These are phyloP conservation scores for Erythrophleum ivorense DNA, from an alignment of 331 rosid species.

Conservation along the genomic window DNA sequence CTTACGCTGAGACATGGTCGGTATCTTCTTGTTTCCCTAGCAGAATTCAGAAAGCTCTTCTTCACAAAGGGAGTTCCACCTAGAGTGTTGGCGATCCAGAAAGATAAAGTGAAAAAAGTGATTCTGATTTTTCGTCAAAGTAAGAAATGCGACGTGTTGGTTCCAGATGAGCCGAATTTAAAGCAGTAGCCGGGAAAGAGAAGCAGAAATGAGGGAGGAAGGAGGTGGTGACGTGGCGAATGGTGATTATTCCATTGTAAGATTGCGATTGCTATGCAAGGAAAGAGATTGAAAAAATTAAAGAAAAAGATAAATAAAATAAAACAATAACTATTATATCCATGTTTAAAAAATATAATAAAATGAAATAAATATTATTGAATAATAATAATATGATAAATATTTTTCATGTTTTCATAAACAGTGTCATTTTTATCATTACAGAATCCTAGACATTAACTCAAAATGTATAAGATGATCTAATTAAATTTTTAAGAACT, in stretches of 20 bases:
- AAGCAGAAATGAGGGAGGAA: not conserved
- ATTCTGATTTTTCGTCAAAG: not conserved
- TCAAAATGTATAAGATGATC: too few species aligned
- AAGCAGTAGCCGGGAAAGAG: not conserved
- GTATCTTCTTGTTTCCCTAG: not conserved
- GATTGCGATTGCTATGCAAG: too few species aligned
- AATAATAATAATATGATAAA: too few species aligned
- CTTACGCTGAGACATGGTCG: conserved; percentile 54
- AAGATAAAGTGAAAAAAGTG: not conserved
- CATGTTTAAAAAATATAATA: too few species aligned
- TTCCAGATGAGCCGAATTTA: conserved; percentile 8
- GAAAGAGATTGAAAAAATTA: too few species aligned
- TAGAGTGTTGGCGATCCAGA: not conserved
- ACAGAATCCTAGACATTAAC: too few species aligned
- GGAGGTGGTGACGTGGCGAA: not conserved
- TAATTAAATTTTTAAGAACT: too few species aligned
- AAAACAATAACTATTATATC: too few species aligned
- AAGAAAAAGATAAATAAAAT: too few species aligned
- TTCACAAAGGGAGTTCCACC: not conserved
- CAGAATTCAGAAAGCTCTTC: not conserved
- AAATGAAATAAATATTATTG: too few species aligned
- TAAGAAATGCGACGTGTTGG: not conserved
- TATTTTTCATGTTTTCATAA: too few species aligned
- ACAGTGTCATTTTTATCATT: too few species aligned
- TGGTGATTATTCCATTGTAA: not conserved